A percentile compares a stretch with the other conserved stretches of the same genome.
Evolutionary conservation across 306 rosid species (phyloP).

Genomic region (Sicyos edulis): DNA sequence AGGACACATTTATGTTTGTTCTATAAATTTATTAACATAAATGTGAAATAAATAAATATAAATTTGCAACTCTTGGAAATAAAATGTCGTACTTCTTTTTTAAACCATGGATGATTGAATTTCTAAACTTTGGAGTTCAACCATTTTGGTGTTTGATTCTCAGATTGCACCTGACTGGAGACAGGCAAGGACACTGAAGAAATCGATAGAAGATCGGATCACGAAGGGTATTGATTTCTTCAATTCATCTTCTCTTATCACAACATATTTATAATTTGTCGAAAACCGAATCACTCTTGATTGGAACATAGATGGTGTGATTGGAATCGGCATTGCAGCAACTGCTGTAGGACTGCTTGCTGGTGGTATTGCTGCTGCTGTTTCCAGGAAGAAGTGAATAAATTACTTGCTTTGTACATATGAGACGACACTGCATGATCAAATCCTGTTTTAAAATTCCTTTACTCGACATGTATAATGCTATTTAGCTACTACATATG

Average conservation of each 20-base stretch:
- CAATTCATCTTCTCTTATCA: not conserved
- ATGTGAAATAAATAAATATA: not conserved
- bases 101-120: not conserved
- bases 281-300: not conserved
- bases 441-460: not conserved
- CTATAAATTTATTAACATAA: not conserved
- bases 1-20: not conserved
- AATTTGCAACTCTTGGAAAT: not conserved
- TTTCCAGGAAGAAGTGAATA: constrained; percentile 54
- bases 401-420: constrained; percentile 14
- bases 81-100: not conserved
- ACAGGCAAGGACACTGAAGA: constrained; percentile 66
- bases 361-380: constrained; percentile 86
- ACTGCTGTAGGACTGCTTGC: constrained; percentile 75
- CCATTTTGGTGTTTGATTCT: constrained; percentile 21
- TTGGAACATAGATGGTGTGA: constrained; percentile 65
- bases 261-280: not conserved
- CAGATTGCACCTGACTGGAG: constrained; percentile 97
- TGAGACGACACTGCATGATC: not conserved
- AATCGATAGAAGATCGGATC: constrained; percentile 55
- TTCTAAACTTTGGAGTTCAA: not conserved
- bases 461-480: not conserved
- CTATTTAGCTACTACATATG: not conserved
- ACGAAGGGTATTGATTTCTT: constrained; percentile 49
- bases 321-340: constrained; percentile 90